phyloP scores from a whole-genome alignment of 768 basidiomycete species.

The Boletus sp. region DNA sequence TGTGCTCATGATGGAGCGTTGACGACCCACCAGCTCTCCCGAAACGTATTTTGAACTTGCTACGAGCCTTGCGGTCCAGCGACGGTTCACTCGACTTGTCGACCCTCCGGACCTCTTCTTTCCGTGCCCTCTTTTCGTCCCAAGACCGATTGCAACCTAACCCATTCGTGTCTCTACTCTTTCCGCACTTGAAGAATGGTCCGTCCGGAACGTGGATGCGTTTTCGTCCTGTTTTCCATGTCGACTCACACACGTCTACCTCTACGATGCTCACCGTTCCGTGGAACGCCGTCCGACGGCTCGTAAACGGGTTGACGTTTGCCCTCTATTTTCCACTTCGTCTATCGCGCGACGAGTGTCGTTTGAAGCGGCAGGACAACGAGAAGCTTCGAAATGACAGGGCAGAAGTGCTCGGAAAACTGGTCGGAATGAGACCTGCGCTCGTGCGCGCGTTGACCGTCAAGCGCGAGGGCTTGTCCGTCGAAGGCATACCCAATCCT shows the following conservation, averaged over 20 bases:
- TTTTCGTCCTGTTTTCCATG: slow-evolving; percentile 10
- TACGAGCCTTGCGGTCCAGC: slow-evolving; percentile 41
- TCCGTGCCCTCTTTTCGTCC: slow-evolving; percentile 50
- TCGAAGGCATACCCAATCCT: slow-evolving; percentile 2
- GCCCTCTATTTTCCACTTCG: slow-evolving; percentile 51
- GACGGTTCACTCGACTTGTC: slow-evolving; percentile 48
- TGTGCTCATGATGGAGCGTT: neutral
- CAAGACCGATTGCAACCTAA: slow-evolving; percentile 45
- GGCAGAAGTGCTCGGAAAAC: slow-evolving; percentile 63
- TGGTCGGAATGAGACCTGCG: slow-evolving; percentile 52
- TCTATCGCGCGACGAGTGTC: slow-evolving; percentile 67
- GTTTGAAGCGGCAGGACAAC: slow-evolving; percentile 54
- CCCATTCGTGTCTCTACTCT: slow-evolving; percentile 56
- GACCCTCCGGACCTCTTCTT: slow-evolving; percentile 44
- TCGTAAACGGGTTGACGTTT: slow-evolving; percentile 13
- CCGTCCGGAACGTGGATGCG: slow-evolving; percentile 25
- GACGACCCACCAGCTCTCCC: slow-evolving; percentile 26
- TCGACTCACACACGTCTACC: slow-evolving; percentile 3
- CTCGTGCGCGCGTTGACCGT: slow-evolving; percentile 37
- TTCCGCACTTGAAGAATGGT: slow-evolving; percentile 56
- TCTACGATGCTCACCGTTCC: slow-evolving; percentile 11
- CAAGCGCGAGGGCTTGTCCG: neutral
- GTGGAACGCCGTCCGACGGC: slow-evolving; percentile 2
- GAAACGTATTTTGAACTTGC: slow-evolving; percentile 30
- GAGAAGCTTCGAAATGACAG: slow-evolving; percentile 64